These are phyloP conservation scores for Cyberlindnera saturnus DNA, from an alignment of 805 yeast species.

Conservation along the genomic window DNA sequence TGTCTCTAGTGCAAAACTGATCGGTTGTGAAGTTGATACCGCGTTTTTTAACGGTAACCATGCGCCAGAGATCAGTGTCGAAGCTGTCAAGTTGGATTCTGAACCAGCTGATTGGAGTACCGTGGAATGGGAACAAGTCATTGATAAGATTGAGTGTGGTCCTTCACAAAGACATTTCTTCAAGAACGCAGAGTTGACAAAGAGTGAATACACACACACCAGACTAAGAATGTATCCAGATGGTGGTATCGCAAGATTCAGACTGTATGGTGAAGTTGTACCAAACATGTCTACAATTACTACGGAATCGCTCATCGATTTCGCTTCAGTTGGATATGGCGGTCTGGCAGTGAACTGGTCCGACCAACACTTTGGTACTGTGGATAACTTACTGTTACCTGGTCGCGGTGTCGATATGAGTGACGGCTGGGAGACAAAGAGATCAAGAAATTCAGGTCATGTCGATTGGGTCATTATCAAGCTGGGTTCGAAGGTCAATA, in stretches of 20 bases:
- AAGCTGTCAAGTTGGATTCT: constrained; percentile 44
- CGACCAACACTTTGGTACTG: constrained; percentile 93
- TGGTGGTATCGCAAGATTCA: constrained; percentile 95
- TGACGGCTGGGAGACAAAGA: constrained; percentile 96
- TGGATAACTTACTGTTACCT: constrained; percentile 82
- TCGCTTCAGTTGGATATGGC: constrained; percentile 80
- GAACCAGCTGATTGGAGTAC: constrained; percentile 11
- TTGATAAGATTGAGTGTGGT: constrained; percentile 75
- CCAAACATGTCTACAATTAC: constrained; percentile 51
- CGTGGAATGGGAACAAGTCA: constrained; percentile 59
- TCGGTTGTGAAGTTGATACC: constrained; percentile 89
- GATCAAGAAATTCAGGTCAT: constrained; percentile 81
- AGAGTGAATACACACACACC: constrained; percentile 64
- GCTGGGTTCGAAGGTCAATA: constrained; percentile 59
- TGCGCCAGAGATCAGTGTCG: constrained; percentile 86
- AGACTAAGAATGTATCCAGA: constrained; percentile 93
- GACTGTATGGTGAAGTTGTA: constrained; percentile 77
- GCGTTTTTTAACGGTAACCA: constrained; percentile 94
- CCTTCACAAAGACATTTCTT: constrained; percentile 86
- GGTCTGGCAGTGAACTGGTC: constrained; percentile 80
- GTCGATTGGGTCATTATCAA: constrained; percentile 87
- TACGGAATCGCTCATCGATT: constrained; percentile 42
- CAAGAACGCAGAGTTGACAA: constrained; percentile 53
- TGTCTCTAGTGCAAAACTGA: constrained; percentile 69
- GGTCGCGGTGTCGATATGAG: constrained; percentile 96